Conservation (phyloP, 2,329 filamentous ascomycete species). For the Alternaria sp. region DNA sequence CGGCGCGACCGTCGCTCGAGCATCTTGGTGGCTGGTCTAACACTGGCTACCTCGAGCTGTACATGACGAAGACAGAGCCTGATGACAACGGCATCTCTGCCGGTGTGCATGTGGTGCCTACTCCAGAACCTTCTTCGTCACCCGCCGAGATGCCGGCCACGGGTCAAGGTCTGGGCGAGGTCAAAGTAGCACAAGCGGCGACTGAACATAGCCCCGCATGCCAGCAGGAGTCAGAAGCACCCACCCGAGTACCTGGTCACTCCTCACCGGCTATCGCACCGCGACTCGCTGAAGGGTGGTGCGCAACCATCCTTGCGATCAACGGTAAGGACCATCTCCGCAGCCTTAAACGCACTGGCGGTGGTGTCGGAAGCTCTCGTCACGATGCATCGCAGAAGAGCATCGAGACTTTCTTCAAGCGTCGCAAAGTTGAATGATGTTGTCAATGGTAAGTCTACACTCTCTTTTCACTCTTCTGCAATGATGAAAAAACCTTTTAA, state of each 20-base stretch:
- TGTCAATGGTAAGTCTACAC: constrained; percentile 30
- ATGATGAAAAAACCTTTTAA: constrained; percentile 65
- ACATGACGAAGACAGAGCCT: constrained; percentile 28
- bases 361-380: constrained; percentile 79
- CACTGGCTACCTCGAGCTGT: constrained; percentile 65
- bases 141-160: background rate
- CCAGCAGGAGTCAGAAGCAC: background rate
- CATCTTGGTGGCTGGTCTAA: constrained; percentile 68
- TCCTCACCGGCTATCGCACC: background rate
- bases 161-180: background rate
- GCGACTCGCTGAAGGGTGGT: constrained; percentile 48
- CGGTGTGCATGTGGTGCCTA: background rate
- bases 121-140: background rate
- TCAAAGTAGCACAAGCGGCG: background rate
- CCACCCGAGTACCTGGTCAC: background rate
- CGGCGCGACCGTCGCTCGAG: constrained; percentile 53
- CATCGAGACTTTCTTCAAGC: constrained; percentile 79
- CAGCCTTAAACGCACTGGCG: constrained; percentile 77
- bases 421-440: constrained; percentile 52
- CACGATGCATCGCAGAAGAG: constrained; percentile 78
- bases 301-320: constrained; percentile 63
- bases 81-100: background rate
- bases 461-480: constrained; percentile 28
- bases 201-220: background rate
- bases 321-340: constrained; percentile 76